Base-by-base conservation (phyloP, 805 yeast species). In the Suhomyces prunicola region DNA sequence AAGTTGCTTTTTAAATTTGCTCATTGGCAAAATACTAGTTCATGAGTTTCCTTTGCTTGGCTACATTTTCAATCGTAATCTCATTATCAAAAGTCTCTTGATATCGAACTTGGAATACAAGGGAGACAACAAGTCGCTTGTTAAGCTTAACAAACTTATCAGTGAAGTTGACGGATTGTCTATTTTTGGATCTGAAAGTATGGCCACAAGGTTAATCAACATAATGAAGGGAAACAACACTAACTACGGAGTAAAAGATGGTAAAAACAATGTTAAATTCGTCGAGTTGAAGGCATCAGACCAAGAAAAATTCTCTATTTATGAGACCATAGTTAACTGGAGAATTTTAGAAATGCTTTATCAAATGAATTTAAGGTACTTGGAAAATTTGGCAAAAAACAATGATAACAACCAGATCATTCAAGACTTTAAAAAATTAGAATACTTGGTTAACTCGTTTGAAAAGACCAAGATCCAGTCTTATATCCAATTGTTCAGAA, bases 341-440 rank as follows among this genome's bases (percentile, higher is more conserved):
- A 67, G 78, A 58, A 47, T 73, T 5, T 54, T 72, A 50, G 76
- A 69, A 41, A 60, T 74, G 12, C 55, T 68, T 13, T 65, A 71
- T 52, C 67, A 69, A 53, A 60, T 74, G 50, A 72, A 66, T 49
- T 50, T 66, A 22, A 57, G 54, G n/a, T 72, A 67, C 49, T 62
- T 73, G 54, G 60, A 60, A 19, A 15, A 48, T 49, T 15, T 57
- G 6, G 54, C 51, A n/a, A 33, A 54, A 12, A 51, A 57, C 26
- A 39, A 55, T 5, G 57, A 48, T 13, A 44, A 59, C n/a, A 52
- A 44, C 27, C 57, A 55, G 19, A 51, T 65, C 33, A 31, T 39
- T 29, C 42, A 51, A 15, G 64, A 59, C 33, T 49, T 57, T 6
- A 56, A 57, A 12, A 59, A 58, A 29, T 50, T 62, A 5, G 59